Evolutionary conservation across 768 basidiomycete genomes (phyloP), one percentile per base, ranked within the genome.

Genomic region (Amanita fuliginea): DNA sequence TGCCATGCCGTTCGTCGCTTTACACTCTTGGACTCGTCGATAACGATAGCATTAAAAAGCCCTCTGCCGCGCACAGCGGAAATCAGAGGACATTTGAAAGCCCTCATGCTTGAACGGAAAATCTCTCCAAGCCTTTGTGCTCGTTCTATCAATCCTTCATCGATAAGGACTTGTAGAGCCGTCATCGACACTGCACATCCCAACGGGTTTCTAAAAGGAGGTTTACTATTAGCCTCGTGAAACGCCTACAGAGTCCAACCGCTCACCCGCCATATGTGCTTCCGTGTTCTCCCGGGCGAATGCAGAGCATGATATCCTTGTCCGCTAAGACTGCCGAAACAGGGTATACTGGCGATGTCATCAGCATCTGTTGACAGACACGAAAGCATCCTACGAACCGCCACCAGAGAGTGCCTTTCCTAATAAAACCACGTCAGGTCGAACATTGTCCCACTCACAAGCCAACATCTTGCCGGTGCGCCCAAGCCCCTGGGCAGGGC

Each of bases 371-470:
- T 21, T 33, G 21, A 36, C 16, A 7, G 45, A 50, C 24, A 16
- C 34, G 21, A 34, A 55, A 43, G 19, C 14, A 40, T 43, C 13
- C 53, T 4, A 71, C 82, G 56, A 46, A 91, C 90, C 76, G 63
- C 96, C 96, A 22, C 96, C 95, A 3, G 93, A 95, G 6, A 99
- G 78, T 0, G 96, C 96, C 67, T 99, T 99, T 41, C 96, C 96
- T 46, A 99, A 78, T 11, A 95, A 77, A 24, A 98, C 72, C 46
- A 99, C 77, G 61, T 99, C 96, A 22, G 96, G 94, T 55, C 86
- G 78, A 59, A 96, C 77, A 49, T 75, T 72, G 55, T 95, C 93
- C 60, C 92, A 85, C 58, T 97, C 84, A 58, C 76, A 87, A 51
- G 85, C 88, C 42, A 98, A 80, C 82, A 97, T 80, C 74, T 87